These are phyloP conservation scores for Arthrinium puccinioides DNA, from an alignment of 2,329 filamentous ascomycete species.

Conservation along the genomic window DNA sequence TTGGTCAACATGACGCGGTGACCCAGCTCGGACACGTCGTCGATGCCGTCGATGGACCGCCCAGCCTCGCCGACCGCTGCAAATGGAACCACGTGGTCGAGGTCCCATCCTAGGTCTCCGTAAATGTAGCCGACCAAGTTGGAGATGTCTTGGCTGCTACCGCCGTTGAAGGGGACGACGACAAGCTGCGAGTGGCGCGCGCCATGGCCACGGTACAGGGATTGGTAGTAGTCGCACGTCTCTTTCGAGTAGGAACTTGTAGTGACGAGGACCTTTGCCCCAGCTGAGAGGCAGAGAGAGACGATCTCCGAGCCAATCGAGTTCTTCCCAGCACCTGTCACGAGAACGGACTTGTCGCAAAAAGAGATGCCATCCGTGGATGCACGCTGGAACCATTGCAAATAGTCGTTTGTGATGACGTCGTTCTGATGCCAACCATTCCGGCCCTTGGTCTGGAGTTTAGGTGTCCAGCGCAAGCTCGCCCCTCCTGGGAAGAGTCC, in stretches of 20 bases:
- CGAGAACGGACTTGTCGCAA: slow-evolving; percentile 20
- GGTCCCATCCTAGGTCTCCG: slow-evolving; percentile 23
- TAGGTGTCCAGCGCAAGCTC: slow-evolving; percentile 4
- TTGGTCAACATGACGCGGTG: slow-evolving; percentile 33
- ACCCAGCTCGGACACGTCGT: slow-evolving; percentile 25
- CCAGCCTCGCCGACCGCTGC: slow-evolving; percentile 30
- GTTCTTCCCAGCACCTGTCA: slow-evolving; percentile 27
- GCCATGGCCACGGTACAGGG: slow-evolving; percentile 24
- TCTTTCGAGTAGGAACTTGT: slow-evolving; percentile 24
- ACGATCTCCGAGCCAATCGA: slow-evolving; percentile 29
- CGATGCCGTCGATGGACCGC: slow-evolving; percentile 25
- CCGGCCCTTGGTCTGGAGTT: slow-evolving; percentile 6
- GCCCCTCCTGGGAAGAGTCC: background rate
- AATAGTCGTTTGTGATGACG: slow-evolving; percentile 6
- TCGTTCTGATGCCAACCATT: slow-evolving; percentile 6
- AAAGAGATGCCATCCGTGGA: slow-evolving; percentile 16
- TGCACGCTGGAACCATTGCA: slow-evolving; percentile 5
- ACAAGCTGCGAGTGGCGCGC: slow-evolving; percentile 24
- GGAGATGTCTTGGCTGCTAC: slow-evolving; percentile 29
- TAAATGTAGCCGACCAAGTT: slow-evolving; percentile 30
- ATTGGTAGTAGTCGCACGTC: slow-evolving; percentile 23
- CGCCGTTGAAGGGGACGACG: slow-evolving; percentile 32
- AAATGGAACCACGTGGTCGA: slow-evolving; percentile 34
- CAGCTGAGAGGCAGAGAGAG: slow-evolving; percentile 21
- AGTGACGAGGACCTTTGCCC: slow-evolving; percentile 30